Conservation (phyloP, 2,329 filamentous ascomycete genomes). For the Cordyceps cicadae region DNA sequence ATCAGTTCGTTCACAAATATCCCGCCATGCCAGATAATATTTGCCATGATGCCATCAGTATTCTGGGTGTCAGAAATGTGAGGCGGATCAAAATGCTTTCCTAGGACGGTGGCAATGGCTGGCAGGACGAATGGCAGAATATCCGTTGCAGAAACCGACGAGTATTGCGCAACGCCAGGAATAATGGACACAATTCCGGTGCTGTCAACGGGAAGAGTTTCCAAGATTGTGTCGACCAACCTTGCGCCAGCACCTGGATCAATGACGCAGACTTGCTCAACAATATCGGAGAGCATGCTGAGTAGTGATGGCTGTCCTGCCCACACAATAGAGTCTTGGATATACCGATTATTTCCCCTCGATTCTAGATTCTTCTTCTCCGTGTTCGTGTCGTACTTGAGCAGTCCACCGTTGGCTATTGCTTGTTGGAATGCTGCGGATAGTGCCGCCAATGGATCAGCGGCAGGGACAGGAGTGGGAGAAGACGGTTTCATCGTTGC, state of each 20-base stretch:
- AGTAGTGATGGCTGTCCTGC: slow-evolving; percentile 13
- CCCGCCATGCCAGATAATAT: slow-evolving; percentile 16
- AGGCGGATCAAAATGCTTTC: slow-evolving; percentile 7
- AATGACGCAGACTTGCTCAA: slow-evolving; percentile 14
- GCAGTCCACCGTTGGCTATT: not conserved
- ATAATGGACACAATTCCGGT: slow-evolving; percentile 14
- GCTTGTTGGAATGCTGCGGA: slow-evolving; percentile 1
- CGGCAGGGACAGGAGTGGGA: not conserved
- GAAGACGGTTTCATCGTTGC: too few species aligned
- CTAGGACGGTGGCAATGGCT: slow-evolving; percentile 16
- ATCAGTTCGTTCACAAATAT: slow-evolving; percentile 17
- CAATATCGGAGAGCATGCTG: slow-evolving; percentile 14
- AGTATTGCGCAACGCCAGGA: slow-evolving; percentile 14
- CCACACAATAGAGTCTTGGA: not conserved
- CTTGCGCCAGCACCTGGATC: slow-evolving; percentile 16
- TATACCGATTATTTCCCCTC: not conserved
- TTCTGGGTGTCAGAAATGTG: slow-evolving; percentile 3
- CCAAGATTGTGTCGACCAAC: slow-evolving; percentile 18
- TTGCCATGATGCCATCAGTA: slow-evolving; percentile 11
- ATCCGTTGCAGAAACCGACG: slow-evolving; percentile 10
- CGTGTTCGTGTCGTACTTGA: not conserved
- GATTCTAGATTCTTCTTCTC: not conserved
- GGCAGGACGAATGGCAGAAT: slow-evolving; percentile 19
- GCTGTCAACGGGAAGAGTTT: slow-evolving; percentile 15
- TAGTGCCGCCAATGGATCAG: not conserved